Evolutionary conservation across 192 early-diverging fungal genomes (phyloP), one percentile per base, ranked within the genome.

Genomic region (Backusella sp.): DNA sequence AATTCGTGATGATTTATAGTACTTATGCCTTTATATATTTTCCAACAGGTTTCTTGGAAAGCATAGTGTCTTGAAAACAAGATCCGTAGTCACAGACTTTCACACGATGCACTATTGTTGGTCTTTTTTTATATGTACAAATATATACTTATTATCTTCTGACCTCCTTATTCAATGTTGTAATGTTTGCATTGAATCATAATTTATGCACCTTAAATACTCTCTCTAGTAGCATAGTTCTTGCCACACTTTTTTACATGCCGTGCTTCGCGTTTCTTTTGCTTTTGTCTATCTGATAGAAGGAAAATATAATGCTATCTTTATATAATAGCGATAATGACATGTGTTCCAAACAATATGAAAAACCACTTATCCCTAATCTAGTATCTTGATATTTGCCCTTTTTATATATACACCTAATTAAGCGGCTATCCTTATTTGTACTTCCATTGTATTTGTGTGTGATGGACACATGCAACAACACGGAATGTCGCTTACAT

Each of bases 391-490:
- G 26, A 28, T 28, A 62, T 62, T 62, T 62, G 56, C 21, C 21
- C 56, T 21, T 56, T 56, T 56, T 56, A 21, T 21, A 56, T 9
- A 62, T 14, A 62, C 3, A 62, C 46, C 15, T 4, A 14, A 62
- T 28, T 62, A 62, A 4, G 21, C 4, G 2, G 11, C 56, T 62
- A 62, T 62, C 56, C 23, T 62, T 62, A 28, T 62, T 26, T 62
- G 26, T 62, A 23, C 9, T 62, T 62, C 21, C 26, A 62, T 62
- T 62, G 21, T 56, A 56, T 9, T n/a, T 21, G 23, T 62, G 56
- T 62, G 56, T 62, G 56, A 62, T 62, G 26, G 21, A 62, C 56
- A 62, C 56, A 62, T 62, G 56, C 21, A 62, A 62, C 23, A 62
- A 62, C 56, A 62, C 26, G 56, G 21, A 62, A 62, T 49, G 46